These are phyloP conservation scores for Caloboletus inedulis DNA, from an alignment of 1,284 basidiomycete species.

Conservation along the genomic window DNA sequence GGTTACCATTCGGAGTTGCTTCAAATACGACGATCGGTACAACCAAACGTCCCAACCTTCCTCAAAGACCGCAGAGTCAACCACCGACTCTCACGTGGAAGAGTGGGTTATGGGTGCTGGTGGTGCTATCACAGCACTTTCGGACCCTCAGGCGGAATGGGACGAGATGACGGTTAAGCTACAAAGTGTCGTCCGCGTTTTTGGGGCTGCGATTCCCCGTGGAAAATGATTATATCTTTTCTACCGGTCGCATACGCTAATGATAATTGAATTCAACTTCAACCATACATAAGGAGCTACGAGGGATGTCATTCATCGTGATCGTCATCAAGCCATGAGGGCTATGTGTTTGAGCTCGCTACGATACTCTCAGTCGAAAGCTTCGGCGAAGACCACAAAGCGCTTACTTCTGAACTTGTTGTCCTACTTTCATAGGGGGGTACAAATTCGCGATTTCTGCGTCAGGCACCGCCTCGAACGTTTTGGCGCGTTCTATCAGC, in stretches of 20 bases:
- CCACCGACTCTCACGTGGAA: constrained; percentile 35
- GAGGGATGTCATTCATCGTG: too few species aligned
- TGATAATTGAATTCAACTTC: constrained; percentile 35
- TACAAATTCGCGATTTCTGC: constrained; percentile 52
- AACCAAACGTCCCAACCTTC: constrained; percentile 8
- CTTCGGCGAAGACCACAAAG: neutral
- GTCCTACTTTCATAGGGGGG: constrained; percentile 78
- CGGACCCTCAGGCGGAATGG: constrained; percentile 87
- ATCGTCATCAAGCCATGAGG: constrained; percentile 56
- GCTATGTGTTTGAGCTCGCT: constrained; percentile 84
- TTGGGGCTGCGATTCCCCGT: constrained; percentile 37
- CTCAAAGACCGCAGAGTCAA: constrained; percentile 16
- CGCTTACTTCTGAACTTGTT: constrained; percentile 78
- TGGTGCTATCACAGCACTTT: constrained; percentile 94
- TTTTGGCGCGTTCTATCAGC: constrained; percentile 46
- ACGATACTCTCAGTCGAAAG: constrained; percentile 9
- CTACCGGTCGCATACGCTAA: neutral
- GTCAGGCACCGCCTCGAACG: constrained; percentile 39
- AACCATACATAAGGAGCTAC: neutral
- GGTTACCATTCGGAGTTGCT: constrained; percentile 93
- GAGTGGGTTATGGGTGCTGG: constrained; percentile 85
- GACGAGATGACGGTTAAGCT: constrained; percentile 90
- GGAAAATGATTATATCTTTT: constrained; percentile 13
- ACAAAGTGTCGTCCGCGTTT: constrained; percentile 65
- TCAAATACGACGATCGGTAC: constrained; percentile 59